These are phyloP conservation scores for Tylopilus sp. DNA, from an alignment of 1,284 basidiomycete genomes.

Conservation along the genomic window DNA sequence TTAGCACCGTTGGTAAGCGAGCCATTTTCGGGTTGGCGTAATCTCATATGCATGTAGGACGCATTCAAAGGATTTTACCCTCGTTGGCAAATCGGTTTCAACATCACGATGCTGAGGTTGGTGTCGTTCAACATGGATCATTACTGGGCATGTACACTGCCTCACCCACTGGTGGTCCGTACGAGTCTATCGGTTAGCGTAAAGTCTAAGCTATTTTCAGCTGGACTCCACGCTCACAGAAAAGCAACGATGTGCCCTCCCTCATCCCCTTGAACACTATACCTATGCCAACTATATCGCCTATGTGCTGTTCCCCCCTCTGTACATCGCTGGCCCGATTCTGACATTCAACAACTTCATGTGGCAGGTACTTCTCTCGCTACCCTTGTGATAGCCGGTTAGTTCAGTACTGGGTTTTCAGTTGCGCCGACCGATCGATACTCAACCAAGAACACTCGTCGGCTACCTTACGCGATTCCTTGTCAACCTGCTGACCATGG, in stretches of 20 bases:
- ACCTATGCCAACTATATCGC: constrained; percentile 58
- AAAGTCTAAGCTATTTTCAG: constrained; percentile 23
- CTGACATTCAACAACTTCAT: constrained; percentile 95
- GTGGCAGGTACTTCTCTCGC: constrained; percentile 66
- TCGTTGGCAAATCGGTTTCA: constrained; percentile 93
- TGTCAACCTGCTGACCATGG: constrained; percentile 67
- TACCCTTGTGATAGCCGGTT: neutral
- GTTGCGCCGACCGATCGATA: constrained; percentile 51
- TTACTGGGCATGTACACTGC: constrained; percentile 68
- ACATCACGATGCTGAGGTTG: constrained; percentile 94
- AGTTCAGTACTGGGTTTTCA: constrained; percentile 27
- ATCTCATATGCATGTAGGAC: constrained; percentile 51
- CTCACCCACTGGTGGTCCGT: constrained; percentile 44
- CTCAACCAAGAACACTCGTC: constrained; percentile 37
- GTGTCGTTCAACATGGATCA: constrained; percentile 93
- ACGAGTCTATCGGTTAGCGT: neutral
- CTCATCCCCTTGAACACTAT: constrained; percentile 51
- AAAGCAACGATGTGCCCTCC: constrained; percentile 53
- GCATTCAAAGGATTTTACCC: constrained; percentile 66
- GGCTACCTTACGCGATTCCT: constrained; percentile 75
- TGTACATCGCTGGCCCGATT: constrained; percentile 96
- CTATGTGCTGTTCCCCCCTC: constrained; percentile 86
- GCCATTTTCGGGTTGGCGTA: neutral
- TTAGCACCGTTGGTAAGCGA: constrained; percentile 52
- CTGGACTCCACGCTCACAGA: constrained; percentile 40